phyloP scores from a whole-genome alignment of 2,329 filamentous ascomycete genomes.

The Aspergillus candidus region DNA sequence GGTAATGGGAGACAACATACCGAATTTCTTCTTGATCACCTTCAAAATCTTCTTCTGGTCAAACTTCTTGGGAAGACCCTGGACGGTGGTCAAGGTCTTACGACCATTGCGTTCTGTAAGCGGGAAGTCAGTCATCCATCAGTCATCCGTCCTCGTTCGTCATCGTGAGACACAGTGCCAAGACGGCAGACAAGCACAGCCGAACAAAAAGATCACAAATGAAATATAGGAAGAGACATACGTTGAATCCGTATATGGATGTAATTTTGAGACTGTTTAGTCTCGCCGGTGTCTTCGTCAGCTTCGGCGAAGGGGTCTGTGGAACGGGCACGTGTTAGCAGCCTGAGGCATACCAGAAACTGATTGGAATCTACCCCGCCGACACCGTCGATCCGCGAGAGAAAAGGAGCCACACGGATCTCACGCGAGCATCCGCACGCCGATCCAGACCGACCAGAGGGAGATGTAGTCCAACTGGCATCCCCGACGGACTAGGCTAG shows the following conservation, averaged over 20 bases:
- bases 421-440: neutral
- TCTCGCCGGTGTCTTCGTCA: slow-evolving; percentile 97
- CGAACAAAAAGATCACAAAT: neutral
- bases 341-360: slow-evolving; percentile 19
- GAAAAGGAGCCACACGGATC: slow-evolving; percentile 1
- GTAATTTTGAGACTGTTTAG: slow-evolving; percentile 93
- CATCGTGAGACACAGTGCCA: slow-evolving; percentile 3
- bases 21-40: slow-evolving; percentile 99
- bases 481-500: too few relatives aligned
- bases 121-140: slow-evolving; percentile 17
- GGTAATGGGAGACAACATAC: slow-evolving; percentile 44
- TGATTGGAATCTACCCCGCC: slow-evolving; percentile 34
- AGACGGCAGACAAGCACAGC: neutral
- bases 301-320: slow-evolving; percentile 99
- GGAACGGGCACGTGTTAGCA: slow-evolving; percentile 25
- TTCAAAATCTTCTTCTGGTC: slow-evolving; percentile 99
- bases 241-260: slow-evolving; percentile 99
- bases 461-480: neutral
- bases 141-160: slow-evolving; percentile 2
- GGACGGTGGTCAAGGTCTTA: slow-evolving; percentile 99
- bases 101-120: slow-evolving; percentile 96
- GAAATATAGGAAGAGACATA: slow-evolving; percentile 47
- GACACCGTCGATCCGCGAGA: slow-evolving; percentile 11
- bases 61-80: slow-evolving; percentile 97
- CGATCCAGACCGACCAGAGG: neutral